phyloP scores from a whole-genome alignment of 176 grass and related monocot genomes.

The Eragrostis curvula region DNA sequence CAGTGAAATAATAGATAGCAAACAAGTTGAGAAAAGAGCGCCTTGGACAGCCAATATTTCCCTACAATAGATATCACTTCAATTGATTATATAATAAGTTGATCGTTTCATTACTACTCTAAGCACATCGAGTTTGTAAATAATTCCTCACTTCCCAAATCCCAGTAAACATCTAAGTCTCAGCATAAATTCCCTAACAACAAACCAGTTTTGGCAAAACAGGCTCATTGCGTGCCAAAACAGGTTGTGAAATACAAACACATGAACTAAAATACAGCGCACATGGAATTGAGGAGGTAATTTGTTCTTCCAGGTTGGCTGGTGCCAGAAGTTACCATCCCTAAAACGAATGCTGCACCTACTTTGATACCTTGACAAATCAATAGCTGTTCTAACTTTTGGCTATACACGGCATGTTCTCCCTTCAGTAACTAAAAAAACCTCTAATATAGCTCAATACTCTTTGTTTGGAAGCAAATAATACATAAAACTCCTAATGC shows the following conservation, averaged over 20 bases:
- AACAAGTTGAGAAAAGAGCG: not conserved
- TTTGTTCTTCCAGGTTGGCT: slow-evolving; percentile 17
- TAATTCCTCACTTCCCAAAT: too few relatives aligned
- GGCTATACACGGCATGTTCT: slow-evolving; percentile 20
- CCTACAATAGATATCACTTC: not conserved
- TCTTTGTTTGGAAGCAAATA: slow-evolving; percentile 31
- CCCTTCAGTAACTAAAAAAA: not conserved
- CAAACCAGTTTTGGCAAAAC: not conserved
- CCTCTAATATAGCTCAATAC: not conserved
- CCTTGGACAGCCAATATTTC: not conserved
- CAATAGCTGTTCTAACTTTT: slow-evolving; percentile 17
- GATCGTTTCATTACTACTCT: not conserved
- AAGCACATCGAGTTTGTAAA: not conserved
- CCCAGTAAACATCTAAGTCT: too few relatives aligned
- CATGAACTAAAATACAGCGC: slow-evolving; percentile 7
- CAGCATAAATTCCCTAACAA: too few relatives aligned
- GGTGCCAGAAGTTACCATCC: slow-evolving; percentile 10
- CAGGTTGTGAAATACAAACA: slow-evolving; percentile 20
- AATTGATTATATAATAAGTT: slow-evolving; percentile 16
- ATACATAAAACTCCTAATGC: slow-evolving; percentile 27
- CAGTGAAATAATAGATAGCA: slow-evolving; percentile 10
- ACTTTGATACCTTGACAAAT: slow-evolving; percentile 22
- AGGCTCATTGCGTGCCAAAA: slow-evolving; percentile 32
- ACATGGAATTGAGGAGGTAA: slow-evolving; percentile 27
- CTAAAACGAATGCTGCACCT: slow-evolving; percentile 6